Base-by-base conservation (phyloP, 345 rosid species). In the Turritis glabra region DNA sequence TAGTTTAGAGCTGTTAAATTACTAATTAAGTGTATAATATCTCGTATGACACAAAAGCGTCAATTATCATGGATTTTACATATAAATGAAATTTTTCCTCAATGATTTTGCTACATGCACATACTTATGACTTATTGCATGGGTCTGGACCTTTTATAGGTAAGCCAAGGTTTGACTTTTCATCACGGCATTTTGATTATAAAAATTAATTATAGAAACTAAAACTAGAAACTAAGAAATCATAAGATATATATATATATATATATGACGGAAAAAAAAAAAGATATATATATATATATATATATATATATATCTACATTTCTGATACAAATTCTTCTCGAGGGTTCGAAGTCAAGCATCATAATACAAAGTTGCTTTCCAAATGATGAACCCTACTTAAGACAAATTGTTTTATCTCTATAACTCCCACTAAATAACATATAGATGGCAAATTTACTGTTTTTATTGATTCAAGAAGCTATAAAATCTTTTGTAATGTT, bases 321-420 rank as follows among this genome's bases (percentile, higher is more conserved):
- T 59, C 35, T 50, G 55, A 68, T 68, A 68, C 69, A 67, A 30
- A 60, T 52, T 37, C 63, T 68, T 51, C 48, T 68, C 11, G 21
- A 40, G 54, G 73, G 53, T 12, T 58, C 14, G 30, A 44, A 56
- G 78, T 26, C 54, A 21, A 75, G 68, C 53, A 74, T 69, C 38
- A 67, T 69, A 59, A 68, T 75, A 59, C 74, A 48, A 37, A 56
- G 60, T 26, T 46, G 40, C 66, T 66, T 40, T 67, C 38, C 63
- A 68, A 52, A 52, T 68, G 40, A 68, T 59, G 63, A 75, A 51
- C 55, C 53, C 14, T 66, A 27, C 44, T 67, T 68, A 29, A 30
- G 43, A 62, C 64, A 62, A 62, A 32, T 41, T 14, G 41, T 7
- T 53, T 6, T 67, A 30, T n/a, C 74, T 61, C 64, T 76, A 68